Evolutionary conservation across 2,329 filamentous ascomycete species (phyloP), one percentile per base, ranked within the genome.

Genomic region (Xylaria sp.): DNA sequence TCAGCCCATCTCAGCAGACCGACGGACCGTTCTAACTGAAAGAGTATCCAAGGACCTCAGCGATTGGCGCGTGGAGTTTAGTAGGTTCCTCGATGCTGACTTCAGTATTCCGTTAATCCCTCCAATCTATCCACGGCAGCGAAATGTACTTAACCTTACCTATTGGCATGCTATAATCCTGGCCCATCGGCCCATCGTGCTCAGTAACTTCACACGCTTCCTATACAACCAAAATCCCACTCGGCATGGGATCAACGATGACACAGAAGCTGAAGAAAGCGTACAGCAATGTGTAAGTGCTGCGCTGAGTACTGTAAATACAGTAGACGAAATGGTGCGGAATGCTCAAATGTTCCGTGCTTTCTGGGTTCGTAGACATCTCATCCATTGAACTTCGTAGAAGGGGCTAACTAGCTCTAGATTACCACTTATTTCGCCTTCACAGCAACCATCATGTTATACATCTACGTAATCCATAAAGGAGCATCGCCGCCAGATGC

Each of bases 121-220:
- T 2, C 77, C 78, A 1, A 77, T 80, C 5, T 79, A 77, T 45
- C 78, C 78, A 52, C 72, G 79, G 0, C 79, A 81, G 55, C 73
- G 76, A 0, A 78, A 80, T 23, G 76, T 80, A 0, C 65, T 81
- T 1, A 79, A 79, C 42, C 61, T 80, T 3, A 75, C 78, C 1
- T 80, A 77, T 49, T 80, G 77, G 76, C 79, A 81, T 53, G 75
- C 79, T 1, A 71, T 76, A 12, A 78, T 81, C 4, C 73, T 80
- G 2, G 76, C 75, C 0, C 72, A 80, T 46, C 70, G 79, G 0
- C 78, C 77, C 4, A 76, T 76, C 12, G 68, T 80, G 0, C 58
- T 78, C 0, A 77, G 74, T 9, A 78, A 76, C 47, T 76, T 79
- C 59, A 63, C 73, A 19, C 64, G 69, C 3, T 57, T 73, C 52